Evolutionary conservation across 306 rosid species (phyloP).

Genomic region (Malus fusca): DNA sequence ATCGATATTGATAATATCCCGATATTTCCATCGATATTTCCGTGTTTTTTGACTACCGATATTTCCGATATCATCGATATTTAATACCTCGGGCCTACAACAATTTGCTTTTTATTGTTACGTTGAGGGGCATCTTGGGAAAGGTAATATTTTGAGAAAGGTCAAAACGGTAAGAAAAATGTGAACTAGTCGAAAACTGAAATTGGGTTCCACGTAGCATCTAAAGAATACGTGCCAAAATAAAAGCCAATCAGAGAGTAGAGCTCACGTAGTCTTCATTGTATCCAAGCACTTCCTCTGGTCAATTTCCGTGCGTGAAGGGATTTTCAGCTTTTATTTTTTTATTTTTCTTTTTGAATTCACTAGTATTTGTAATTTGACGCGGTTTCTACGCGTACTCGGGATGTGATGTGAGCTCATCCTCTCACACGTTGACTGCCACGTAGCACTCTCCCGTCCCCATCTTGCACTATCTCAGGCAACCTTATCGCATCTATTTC

Average conservation of each 20-base stretch:
- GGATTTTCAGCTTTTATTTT: not conserved
- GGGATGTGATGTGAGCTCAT: not conserved
- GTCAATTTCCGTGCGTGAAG: not conserved
- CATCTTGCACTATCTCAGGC: too few relatives aligned
- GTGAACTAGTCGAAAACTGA: not conserved
- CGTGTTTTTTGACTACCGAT: too few relatives aligned
- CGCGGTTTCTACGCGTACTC: conserved; percentile 3
- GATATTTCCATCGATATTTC: too few relatives aligned
- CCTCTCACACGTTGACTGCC: not conserved
- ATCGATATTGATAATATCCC: too few relatives aligned
- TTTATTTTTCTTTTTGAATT: not conserved
- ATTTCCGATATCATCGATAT: too few relatives aligned
- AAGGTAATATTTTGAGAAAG: too few relatives aligned
- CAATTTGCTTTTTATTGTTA: too few relatives aligned
- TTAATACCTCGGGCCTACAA: too few relatives aligned
- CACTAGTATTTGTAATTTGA: not conserved
- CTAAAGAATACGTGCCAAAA: too few relatives aligned
- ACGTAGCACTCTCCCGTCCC: not conserved
- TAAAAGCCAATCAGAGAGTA: not conserved
- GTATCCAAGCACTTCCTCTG: not conserved
- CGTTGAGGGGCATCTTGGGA: too few relatives aligned
- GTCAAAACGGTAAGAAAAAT: not conserved
- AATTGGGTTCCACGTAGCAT: not conserved
- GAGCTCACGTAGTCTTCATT: not conserved
- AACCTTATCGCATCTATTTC: too few relatives aligned